Base-by-base conservation (phyloP, 1,284 basidiomycete species). In the Cutaneotrichosporon cavernicola region DNA sequence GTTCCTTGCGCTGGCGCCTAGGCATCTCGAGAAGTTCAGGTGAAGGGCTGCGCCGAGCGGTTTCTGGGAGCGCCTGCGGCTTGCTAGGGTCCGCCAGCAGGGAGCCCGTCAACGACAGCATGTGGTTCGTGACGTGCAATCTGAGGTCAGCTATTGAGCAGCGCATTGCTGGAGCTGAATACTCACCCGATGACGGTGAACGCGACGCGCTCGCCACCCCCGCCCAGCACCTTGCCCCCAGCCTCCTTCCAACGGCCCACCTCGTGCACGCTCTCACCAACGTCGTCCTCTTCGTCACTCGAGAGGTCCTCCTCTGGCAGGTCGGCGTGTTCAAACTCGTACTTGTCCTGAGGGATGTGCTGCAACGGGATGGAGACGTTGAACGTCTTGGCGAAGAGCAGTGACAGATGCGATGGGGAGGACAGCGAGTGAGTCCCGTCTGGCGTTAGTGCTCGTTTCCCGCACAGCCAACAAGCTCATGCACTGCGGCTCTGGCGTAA, bases 281-380 rank as follows among this genome's bases (percentile, higher is more conserved):
- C 58, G 75, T 76, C 74, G 40, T 70, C 70, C 59, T 72, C 73
- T 36, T 74, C 72, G 58, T 74, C 75, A 56, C 68, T 70, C 30
- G 55, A 59, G 31, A 66, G 58, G 49, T 71, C 75, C 14, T 72
- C 68, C 40, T 69, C 72, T 21, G 64, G 62, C 31, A 64, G 69
- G 36, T 69, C 66, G 16, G 73, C 90, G 68, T 93, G 88, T 75
- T 97, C 91, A 72, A 96, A 98, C 67, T 89, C 86, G 88, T 90
- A 98, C 60, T 86, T 81, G 56, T 90, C 88, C 26, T 80, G 83
- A 4, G 88, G 91, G 73, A 99, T 92, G 79, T 99, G 96, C 73
- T 91, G 87, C 61, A 91, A 87, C 0, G 94, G 92, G 78, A 99
- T 97, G 9, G 93, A 95, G 16, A 93, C 92, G 79, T 99, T 99